Evolutionary conservation across 2,329 filamentous ascomycete species (phyloP), one percentile per base, ranked within the genome.

Genomic region (Trichothecium sympodiale): DNA sequence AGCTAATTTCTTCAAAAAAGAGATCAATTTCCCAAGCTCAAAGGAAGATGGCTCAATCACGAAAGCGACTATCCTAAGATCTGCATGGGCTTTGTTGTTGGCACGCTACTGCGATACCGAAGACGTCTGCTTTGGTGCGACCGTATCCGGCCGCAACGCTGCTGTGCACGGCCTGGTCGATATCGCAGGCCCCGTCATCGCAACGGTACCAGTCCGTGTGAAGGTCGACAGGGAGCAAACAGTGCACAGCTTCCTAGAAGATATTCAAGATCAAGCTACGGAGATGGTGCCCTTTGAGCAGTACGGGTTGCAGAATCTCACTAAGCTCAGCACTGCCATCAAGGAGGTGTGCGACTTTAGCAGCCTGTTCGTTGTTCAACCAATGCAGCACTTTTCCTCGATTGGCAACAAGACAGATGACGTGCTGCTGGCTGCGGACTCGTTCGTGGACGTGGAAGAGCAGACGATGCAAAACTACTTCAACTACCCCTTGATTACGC

Each of bases 141-240:
- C 49, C 1, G 36, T 52, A 1, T 51, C 49, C 1, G 55, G 56
- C 8, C 49, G 55, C 1, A 42, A 50, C 7, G 46, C 49, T 3
- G 39, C 46, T 1, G 36, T 59, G 2, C 20, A 31, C 2, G 49
- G 47, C 6, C 43, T 58, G 1, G 45, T 48, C 5, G 36, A 43
- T 2, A 48, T 56, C 6, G 35, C 44, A 3, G 56, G 52, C 2
- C 52, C 55, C 3, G 49, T 49, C 1, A 51, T 59, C 17, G 46
- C 49, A 10, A 54, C 52, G 7, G 10, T 36, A n/a, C 31, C 37
- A 8, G 29, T 36, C 13, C 35, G 35, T 12, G 27, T 38, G 12
- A 15, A 23, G 10, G 12, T 38, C 18, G 17, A 28, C 13, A 9
- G 27, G 9, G n/a, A 36, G 17, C 9, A 7, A 23, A 4, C 31